Evolutionary conservation across 768 basidiomycete species (phyloP).

Genomic region (Tubosaeta sp.): DNA sequence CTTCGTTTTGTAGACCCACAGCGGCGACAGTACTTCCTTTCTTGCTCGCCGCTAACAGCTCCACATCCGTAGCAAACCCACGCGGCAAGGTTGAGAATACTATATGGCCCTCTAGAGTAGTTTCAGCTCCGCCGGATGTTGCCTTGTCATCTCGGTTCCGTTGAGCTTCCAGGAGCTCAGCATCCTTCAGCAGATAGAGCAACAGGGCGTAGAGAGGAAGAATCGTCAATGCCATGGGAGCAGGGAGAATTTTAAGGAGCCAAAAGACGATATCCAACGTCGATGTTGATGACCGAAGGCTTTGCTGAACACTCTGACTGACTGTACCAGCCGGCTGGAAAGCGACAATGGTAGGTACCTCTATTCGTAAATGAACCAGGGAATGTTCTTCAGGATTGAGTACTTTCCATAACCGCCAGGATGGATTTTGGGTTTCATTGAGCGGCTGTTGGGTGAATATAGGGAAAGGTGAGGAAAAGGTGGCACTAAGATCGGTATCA

Average conservation of each 20-base stretch:
- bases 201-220: conserved; percentile 69
- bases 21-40: conserved; percentile 65
- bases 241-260: conserved; percentile 74
- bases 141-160: conserved; percentile 53
- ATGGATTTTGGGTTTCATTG: conserved; percentile 41
- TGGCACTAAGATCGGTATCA: conserved; percentile 17
- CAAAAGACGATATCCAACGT: conserved; percentile 61
- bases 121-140: conserved; percentile 20
- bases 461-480: conserved; percentile 23
- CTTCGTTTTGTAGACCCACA: conserved; percentile 74
- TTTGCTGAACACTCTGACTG: conserved; percentile 24
- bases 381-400: conserved; percentile 66
- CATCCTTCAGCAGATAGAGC: conserved; percentile 84
- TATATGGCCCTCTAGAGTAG: conserved; percentile 40
- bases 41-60: conserved; percentile 67
- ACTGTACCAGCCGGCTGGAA: conserved; percentile 43
- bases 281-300: conserved; percentile 43
- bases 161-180: conserved; percentile 87
- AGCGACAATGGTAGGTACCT: conserved; percentile 73
- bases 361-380: conserved; percentile 73
- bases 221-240: conserved; percentile 81
- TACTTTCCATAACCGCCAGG: conserved; percentile 70
- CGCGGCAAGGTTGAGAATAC: conserved; percentile 73
- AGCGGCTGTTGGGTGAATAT: conserved; percentile 32
- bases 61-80: conserved; percentile 78